phyloP scores from a whole-genome alignment of 2,329 filamentous ascomycete genomes.

The Fusarium sp. region DNA sequence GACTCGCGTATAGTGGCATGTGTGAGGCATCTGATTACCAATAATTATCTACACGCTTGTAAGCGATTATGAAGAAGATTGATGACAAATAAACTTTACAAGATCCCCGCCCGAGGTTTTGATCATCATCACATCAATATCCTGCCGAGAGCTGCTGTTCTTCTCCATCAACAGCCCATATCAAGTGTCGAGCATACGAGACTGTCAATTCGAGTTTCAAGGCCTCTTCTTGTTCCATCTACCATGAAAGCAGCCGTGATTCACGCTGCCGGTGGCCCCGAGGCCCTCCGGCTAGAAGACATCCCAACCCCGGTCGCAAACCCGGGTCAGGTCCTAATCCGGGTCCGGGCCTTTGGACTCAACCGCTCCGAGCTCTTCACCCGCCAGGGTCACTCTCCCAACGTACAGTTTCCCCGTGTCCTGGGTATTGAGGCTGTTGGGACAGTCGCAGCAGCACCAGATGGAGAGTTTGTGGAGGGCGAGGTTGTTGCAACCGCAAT shows the following conservation, averaged over 20 bases:
- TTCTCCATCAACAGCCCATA: background rate
- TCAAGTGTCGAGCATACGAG: background rate
- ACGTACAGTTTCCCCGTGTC: background rate
- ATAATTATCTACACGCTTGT: background rate
- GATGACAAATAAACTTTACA: background rate
- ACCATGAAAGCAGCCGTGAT: background rate
- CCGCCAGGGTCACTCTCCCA: constrained; percentile 1
- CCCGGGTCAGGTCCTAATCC: background rate
- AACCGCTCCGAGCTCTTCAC: constrained; percentile 11
- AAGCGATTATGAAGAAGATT: background rate
- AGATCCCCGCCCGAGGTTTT: background rate
- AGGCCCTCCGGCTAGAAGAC: background rate
- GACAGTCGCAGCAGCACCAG: background rate
- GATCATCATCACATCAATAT: background rate
- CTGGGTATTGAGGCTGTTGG: background rate
- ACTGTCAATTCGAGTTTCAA: background rate
- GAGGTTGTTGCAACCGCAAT: background rate
- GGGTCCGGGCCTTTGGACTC: background rate
- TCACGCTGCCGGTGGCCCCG: background rate
- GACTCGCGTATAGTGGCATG: background rate
- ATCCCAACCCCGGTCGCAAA: background rate
- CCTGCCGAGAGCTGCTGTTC: background rate
- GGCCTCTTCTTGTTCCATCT: background rate
- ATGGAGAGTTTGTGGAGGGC: background rate
- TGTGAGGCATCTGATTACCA: background rate